phyloP scores from a whole-genome alignment of 2,329 filamentous ascomycete genomes.

The Acarospora socialis region DNA sequence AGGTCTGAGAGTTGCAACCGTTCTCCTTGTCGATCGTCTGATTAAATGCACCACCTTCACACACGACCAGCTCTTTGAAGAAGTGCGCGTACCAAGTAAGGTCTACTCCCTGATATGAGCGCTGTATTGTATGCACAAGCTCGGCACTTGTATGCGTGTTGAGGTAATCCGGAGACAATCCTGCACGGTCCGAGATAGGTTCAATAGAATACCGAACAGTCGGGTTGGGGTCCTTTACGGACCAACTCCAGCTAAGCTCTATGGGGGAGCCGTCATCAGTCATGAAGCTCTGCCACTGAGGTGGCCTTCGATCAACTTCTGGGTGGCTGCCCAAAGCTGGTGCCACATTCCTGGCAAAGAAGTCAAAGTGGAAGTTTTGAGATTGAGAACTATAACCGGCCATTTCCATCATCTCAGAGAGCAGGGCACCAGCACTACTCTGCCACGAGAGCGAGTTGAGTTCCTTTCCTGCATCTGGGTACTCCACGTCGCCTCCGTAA shows the following conservation, averaged over 20 bases:
- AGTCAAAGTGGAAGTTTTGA: not conserved
- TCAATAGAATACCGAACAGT: constrained; percentile 23
- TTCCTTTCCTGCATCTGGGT: too few relatives aligned
- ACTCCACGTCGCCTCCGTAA: too few relatives aligned
- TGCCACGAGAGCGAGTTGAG: not conserved
- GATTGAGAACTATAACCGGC: constrained; percentile 1
- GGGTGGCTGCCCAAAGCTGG: not conserved
- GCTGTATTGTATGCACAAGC: too few relatives aligned
- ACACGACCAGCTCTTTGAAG: too few relatives aligned
- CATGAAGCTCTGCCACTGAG: constrained; percentile 30
- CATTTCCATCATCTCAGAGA: not conserved
- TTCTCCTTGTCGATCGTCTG: too few relatives aligned
- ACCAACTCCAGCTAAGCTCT: constrained; percentile 27
- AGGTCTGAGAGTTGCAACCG: too few relatives aligned
- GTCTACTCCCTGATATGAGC: too few relatives aligned
- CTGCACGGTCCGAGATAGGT: constrained; percentile 20
- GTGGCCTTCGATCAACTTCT: not conserved
- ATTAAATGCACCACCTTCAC: too few relatives aligned
- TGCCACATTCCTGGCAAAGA: constrained; percentile 1
- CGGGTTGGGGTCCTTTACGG: constrained; percentile 12
- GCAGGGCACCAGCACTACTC: not conserved
- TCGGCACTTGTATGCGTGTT: too few relatives aligned
- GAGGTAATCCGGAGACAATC: constrained; percentile 18
- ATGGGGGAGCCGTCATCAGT: constrained; percentile 26
- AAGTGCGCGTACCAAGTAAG: too few relatives aligned